Conservation (phyloP, 768 basidiomycete species). For the Suillus cothurnatus region DNA sequence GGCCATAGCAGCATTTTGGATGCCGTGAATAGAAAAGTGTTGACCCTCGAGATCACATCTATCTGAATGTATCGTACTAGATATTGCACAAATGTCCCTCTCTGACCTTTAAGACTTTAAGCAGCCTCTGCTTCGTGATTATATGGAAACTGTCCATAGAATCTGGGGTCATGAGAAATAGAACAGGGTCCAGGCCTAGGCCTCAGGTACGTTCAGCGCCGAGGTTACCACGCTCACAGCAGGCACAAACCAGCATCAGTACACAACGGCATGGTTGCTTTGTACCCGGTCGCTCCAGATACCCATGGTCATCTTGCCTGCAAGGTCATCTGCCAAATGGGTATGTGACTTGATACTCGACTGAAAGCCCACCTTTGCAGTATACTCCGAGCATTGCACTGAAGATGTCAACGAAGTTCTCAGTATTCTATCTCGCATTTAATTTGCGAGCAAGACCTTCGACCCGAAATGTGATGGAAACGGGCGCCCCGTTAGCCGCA, state of each 20-base stretch:
- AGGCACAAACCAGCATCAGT: background rate
- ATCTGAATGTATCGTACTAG: background rate
- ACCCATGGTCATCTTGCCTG: background rate
- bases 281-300: background rate
- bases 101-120: background rate
- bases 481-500: background rate
- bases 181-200: background rate
- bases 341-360: background rate
- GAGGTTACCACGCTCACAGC: background rate
- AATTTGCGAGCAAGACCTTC: background rate
- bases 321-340: background rate
- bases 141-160: background rate
- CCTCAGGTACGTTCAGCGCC: background rate
- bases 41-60: background rate
- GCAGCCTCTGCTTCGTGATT: background rate
- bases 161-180: background rate
- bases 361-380: background rate
- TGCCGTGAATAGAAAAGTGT: background rate
- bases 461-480: background rate
- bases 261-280: background rate
- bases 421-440: background rate
- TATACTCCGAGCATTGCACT: background rate
- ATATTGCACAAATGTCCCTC: background rate
- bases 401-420: background rate
- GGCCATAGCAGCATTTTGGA: no score